Evolutionary conservation across 495 filamentous ascomycete genomes (phyloP).

Genomic region (Neurospora sp.): DNA sequence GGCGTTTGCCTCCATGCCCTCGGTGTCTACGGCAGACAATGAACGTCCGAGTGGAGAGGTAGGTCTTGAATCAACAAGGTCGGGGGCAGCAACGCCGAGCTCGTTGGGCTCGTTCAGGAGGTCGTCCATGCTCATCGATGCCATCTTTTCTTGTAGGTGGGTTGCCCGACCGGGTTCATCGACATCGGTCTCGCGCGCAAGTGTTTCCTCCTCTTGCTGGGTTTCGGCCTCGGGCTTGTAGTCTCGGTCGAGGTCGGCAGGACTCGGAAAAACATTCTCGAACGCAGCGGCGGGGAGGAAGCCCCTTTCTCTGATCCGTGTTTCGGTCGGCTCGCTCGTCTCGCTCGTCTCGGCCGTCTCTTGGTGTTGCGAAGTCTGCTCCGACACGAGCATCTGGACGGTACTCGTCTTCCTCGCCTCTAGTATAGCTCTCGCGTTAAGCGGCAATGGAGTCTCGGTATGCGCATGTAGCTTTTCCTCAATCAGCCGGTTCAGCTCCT

Average conservation of each 20-base stretch:
- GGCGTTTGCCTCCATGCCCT: background rate
- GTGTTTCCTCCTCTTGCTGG: background rate
- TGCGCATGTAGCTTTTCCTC: constrained; percentile 19
- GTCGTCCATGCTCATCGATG: background rate
- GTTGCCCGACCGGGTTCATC: background rate
- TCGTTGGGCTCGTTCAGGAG: background rate
- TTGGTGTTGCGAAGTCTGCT: background rate
- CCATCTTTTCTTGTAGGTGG: background rate
- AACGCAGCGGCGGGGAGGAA: background rate
- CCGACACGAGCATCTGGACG: background rate
- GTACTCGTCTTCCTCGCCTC: background rate
- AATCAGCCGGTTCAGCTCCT: constrained; percentile 29
- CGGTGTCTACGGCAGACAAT: background rate
- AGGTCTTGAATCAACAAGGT: background rate
- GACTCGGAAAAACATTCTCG: background rate
- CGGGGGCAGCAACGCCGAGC: no score
- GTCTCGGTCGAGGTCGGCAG: background rate
- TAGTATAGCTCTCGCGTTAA: background rate
- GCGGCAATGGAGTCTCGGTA: constrained; percentile 10
- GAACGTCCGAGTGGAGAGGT: background rate
- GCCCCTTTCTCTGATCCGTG: background rate
- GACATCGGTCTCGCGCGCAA: background rate
- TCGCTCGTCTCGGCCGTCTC: background rate
- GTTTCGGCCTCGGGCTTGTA: background rate
- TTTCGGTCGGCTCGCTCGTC: background rate